Evolutionary conservation across 306 rosid genomes (phyloP).

Genomic region (peach (Prunus persica)): Prunus_persica_NCBIv2 NC_034010.1:27870001-27870500

Average conservation of each 20-base stretch:
- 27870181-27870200: slow-evolving; percentile 88
- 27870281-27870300: slow-evolving; percentile 54
- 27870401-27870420: background rate
- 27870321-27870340: background rate
- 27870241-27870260: slow-evolving; percentile 64
- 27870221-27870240: slow-evolving; percentile 79
- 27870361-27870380: background rate
- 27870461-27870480: too few species aligned
- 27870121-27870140: background rate
- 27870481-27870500: too few species aligned
- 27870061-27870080: slow-evolving; percentile 41
- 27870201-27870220: slow-evolving; percentile 93
- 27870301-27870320: background rate
- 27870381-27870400: background rate
- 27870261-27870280: slow-evolving; percentile 53
- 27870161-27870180: slow-evolving; percentile 63
- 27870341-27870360: background rate
- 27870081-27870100: slow-evolving; percentile 3
- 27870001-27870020: slow-evolving; percentile 66
- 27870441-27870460: background rate
- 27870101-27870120: background rate
- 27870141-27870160: slow-evolving; percentile 52
- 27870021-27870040: slow-evolving; percentile 69
- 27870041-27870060: slow-evolving; percentile 67
- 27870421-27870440: background rate